phyloP scores from a whole-genome alignment of 441 rosid species.

The Adansonia madagascariensis region DNA sequence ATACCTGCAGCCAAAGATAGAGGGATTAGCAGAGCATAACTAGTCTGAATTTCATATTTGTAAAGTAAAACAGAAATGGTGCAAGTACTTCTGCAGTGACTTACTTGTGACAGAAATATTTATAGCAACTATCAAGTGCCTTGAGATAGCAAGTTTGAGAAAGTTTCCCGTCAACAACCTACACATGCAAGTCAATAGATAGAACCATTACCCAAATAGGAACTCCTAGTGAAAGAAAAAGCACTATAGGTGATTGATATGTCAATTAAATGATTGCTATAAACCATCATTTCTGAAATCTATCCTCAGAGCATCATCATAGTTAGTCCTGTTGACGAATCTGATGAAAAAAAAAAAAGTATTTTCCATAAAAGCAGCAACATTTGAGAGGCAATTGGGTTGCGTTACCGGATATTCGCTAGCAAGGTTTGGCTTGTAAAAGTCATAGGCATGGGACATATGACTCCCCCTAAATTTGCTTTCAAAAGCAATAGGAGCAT shows the following conservation, averaged over 20 bases:
- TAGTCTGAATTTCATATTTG: neutral
- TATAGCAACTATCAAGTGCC: constrained; percentile 96
- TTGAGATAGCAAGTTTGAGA: constrained; percentile 98
- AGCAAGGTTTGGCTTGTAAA: constrained; percentile 97
- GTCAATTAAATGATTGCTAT: constrained; percentile 1
- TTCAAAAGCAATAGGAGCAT: constrained; percentile 92
- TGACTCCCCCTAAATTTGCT: constrained; percentile 92
- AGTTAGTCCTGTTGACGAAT: neutral
- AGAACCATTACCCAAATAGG: constrained; percentile 9
- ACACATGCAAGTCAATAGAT: constrained; percentile 23
- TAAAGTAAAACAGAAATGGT: constrained; percentile 20
- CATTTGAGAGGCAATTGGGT: constrained; percentile 20
- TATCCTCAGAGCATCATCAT: neutral
- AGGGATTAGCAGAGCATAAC: constrained; percentile 21
- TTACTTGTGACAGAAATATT: constrained; percentile 79
- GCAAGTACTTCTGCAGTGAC: constrained; percentile 26
- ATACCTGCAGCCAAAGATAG: constrained; percentile 50
- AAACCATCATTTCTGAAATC: constrained; percentile 8
- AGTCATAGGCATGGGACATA: constrained; percentile 97
- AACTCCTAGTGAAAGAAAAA: neutral
- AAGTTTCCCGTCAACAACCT: constrained; percentile 99
- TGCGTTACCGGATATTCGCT: constrained; percentile 93
- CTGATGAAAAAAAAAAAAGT: neutral
- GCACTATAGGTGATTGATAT: neutral
- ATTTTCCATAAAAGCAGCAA: constrained; percentile 14